Conservation (phyloP, 805 yeast genomes). For the Zygosaccharomyces lentus region DNA sequence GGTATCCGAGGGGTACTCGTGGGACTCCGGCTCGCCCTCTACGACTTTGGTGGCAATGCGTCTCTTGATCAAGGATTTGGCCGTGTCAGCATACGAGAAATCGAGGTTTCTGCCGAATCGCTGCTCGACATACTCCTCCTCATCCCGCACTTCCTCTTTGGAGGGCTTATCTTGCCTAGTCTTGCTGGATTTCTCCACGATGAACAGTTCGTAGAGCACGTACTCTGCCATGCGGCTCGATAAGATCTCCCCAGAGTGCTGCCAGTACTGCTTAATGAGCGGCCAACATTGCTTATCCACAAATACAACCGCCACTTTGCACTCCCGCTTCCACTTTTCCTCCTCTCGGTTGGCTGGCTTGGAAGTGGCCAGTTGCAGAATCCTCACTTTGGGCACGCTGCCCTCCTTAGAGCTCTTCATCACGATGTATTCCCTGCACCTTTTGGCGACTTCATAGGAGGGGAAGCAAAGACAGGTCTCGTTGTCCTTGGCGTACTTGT, state of each 20-base stretch:
- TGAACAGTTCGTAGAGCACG: constrained; percentile 56
- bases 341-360: constrained; percentile 60
- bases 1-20: constrained; percentile 2
- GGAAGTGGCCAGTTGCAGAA: constrained; percentile 69
- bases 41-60: constrained; percentile 69
- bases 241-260: constrained; percentile 95
- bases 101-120: constrained; percentile 88
- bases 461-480: constrained; percentile 77
- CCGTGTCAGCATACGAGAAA: constrained; percentile 66
- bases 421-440: constrained; percentile 77
- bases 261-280: constrained; percentile 88
- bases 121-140: constrained; percentile 76
- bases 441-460: constrained; percentile 68
- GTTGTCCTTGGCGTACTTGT: constrained; percentile 72
- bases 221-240: constrained; percentile 89
- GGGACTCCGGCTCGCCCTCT: constrained; percentile 33
- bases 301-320: constrained; percentile 74
- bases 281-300: constrained; percentile 56
- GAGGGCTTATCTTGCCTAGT: constrained; percentile 14
- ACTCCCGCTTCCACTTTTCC: constrained; percentile 54
- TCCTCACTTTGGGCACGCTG: constrained; percentile 43
- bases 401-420: constrained; percentile 34
- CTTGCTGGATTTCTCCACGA: constrained; percentile 31
- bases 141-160: constrained; percentile 31
- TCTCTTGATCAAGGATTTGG: constrained; percentile 66